Evolutionary conservation across 2,329 filamentous ascomycete genomes (phyloP), one percentile per base, ranked within the genome.

Genomic region (Hawksworthiomyces lignivorus): DNA sequence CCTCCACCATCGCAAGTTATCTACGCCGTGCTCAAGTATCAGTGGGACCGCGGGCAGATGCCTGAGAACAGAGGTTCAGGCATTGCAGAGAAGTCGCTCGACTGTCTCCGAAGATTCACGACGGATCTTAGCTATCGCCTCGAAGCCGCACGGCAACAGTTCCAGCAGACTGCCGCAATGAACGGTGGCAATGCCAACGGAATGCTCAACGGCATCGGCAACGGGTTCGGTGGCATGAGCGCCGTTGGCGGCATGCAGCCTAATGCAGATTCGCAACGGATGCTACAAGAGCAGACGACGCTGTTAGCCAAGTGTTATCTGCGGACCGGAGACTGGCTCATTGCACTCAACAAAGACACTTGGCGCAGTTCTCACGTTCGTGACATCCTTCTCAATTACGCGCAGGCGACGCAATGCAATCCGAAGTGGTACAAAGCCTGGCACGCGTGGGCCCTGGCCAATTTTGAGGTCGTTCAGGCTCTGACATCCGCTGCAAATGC

Each of bases 361-460:
- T 98, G 92, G 94, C 82, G 87, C 50, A 79, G 86, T 48, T 83
- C 87, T 8, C 82, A 86, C 50, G 86, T 95, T 4, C 78, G 85
- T 39, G 90, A 97, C 40, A 88, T 98, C 44, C 70, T 98, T 19
- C 75, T 79, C n/a, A 88, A 92, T 2, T 98, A 97, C 61, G 81
- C 82, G 15, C 83, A 89, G 45, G 94, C 94, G 2, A 98, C 92
- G 2, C 82, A 87, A 45, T 96, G 94, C 64, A 94, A 98, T 59
- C 83, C 87, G 26, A 81, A 83, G 47, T 98, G 90, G 79, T 98
- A 98, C 69, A 99, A 98, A 65, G 92, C 94, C 7, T 99, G 92
- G 92, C 92, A 99, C 63, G 86, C 92, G 0, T 99, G 92, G 90
- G 94, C 92, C 10, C 65, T 98, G 48, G 90, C 92, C 41, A 99